A percentile compares a stretch with the other conserved stretches of the same genome.
Conservation (phyloP, 1,284 basidiomycete species). For the Ceratobasidium papillatum region DNA sequence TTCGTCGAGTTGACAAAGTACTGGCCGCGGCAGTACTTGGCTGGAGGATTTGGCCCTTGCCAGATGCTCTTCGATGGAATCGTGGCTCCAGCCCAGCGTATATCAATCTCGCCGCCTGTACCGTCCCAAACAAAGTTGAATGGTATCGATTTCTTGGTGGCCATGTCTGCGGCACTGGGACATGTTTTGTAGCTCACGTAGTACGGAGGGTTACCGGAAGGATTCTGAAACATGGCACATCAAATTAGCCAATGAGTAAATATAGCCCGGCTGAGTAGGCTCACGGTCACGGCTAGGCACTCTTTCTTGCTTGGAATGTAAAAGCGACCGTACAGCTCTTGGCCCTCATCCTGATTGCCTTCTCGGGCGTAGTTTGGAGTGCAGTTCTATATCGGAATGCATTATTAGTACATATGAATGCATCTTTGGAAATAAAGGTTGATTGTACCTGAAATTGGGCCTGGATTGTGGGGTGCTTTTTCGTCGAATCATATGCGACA, state of each 20-base stretch:
- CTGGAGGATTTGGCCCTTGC: not conserved
- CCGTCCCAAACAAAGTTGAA: constrained; percentile 3
- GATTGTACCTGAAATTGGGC: not conserved
- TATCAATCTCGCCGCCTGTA: not conserved
- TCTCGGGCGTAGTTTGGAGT: constrained; percentile 6
- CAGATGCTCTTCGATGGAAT: not conserved
- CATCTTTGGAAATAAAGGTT: not conserved
- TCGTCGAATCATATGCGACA: not conserved
- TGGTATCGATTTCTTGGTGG: not conserved
- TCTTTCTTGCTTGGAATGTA: not conserved
- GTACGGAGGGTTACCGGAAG: not conserved
- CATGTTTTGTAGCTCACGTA: not conserved
- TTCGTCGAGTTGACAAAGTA: not conserved
- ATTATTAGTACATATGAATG: not conserved
- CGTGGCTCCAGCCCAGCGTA: not conserved
- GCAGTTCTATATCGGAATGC: not conserved
- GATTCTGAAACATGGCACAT: not conserved
- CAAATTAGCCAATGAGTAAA: not conserved
- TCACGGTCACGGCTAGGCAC: not conserved
- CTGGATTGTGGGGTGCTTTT: not conserved
- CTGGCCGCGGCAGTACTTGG: not conserved
- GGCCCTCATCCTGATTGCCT: not conserved
- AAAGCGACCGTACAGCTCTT: not conserved
- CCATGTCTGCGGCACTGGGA: not conserved
- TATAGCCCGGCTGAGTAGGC: not conserved